These are phyloP conservation scores for Corchorus olitorius DNA, from an alignment of 345 rosid species.

Conservation along the genomic window DNA sequence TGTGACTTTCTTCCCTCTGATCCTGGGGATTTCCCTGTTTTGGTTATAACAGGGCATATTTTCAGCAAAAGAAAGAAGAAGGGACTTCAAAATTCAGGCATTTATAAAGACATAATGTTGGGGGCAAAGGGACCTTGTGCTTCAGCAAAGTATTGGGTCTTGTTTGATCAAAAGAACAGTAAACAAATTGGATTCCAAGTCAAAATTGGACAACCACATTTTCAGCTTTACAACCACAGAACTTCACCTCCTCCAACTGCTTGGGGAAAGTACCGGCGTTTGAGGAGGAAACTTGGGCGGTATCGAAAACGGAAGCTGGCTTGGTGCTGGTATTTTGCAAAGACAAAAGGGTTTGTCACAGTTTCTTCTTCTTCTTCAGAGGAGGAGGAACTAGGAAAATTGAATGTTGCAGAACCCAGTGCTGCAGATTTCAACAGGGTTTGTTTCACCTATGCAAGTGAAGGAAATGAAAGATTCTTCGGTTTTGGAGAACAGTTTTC, in stretches of 20 bases:
- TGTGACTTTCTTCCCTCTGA: constrained; percentile 20
- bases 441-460: constrained; percentile 61
- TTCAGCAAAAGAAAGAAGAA: constrained; percentile 37
- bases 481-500: constrained; percentile 82
- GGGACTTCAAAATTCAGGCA: constrained; percentile 19
- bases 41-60: constrained; percentile 52
- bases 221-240: constrained; percentile 16
- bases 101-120: constrained; percentile 17
- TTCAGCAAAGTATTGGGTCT: constrained; percentile 51
- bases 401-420: constrained; percentile 25
- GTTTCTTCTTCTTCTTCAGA: constrained; percentile 36
- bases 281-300: constrained; percentile 36
- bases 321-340: constrained; percentile 39
- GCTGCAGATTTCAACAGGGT: constrained; percentile 47
- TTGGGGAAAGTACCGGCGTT: constrained; percentile 23
- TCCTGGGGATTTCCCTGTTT: constrained; percentile 33
- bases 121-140: constrained; percentile 21
- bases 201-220: constrained; percentile 41
- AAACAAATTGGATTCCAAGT: constrained; percentile 56
- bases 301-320: constrained; percentile 36
- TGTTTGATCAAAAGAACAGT: constrained; percentile 50
- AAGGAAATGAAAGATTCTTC: constrained; percentile 56
- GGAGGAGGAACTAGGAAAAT: constrained; percentile 38
- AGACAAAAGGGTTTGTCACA: constrained; percentile 38
- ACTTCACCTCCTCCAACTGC: constrained; percentile 22